Evolutionary conservation across 257 asterid species (phyloP).

Genomic region (Phtheirospermum japonicum): DNA sequence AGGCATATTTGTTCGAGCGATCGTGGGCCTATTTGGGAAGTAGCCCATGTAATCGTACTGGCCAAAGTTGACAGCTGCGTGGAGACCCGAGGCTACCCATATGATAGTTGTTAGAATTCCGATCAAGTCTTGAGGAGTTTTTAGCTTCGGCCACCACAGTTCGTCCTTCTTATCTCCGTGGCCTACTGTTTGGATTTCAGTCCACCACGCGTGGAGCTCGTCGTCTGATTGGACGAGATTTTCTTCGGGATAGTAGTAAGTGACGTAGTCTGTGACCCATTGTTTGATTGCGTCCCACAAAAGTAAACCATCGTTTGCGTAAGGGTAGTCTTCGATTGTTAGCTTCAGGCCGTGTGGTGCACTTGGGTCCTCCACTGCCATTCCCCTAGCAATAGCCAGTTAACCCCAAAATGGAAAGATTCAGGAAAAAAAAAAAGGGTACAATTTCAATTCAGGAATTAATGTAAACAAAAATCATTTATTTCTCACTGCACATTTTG

Average conservation of each 20-base stretch:
- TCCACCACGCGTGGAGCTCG: conserved; percentile 88
- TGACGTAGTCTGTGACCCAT: conserved; percentile 70
- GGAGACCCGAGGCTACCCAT: conserved; percentile 79
- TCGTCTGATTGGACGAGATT: conserved; percentile 37
- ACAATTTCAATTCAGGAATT: background rate
- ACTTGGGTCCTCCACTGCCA: conserved; percentile 73
- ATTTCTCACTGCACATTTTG: too few relatives aligned
- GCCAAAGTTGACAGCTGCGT: conserved; percentile 84
- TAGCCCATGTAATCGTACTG: conserved; percentile 63
- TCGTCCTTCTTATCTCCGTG: conserved; percentile 73
- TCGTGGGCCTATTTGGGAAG: conserved; percentile 72
- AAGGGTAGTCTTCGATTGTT: conserved; percentile 76
- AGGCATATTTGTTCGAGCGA: conserved; percentile 63
- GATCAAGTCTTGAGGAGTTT: conserved; percentile 47
- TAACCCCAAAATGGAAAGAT: too few relatives aligned
- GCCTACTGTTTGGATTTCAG: conserved; percentile 57
- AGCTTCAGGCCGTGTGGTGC: conserved; percentile 73
- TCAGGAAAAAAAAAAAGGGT: background rate
- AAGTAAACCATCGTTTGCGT: conserved; percentile 68
- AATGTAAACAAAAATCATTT: background rate
- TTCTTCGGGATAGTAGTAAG: conserved; percentile 43
- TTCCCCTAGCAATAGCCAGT: conserved; percentile 45
- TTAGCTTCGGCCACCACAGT: conserved; percentile 73
- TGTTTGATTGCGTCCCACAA: conserved; percentile 69
- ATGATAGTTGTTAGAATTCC: conserved; percentile 55